These are phyloP conservation scores for Eucalyptus tenuipes DNA, from an alignment of 345 rosid genomes.

Conservation along the genomic window DNA sequence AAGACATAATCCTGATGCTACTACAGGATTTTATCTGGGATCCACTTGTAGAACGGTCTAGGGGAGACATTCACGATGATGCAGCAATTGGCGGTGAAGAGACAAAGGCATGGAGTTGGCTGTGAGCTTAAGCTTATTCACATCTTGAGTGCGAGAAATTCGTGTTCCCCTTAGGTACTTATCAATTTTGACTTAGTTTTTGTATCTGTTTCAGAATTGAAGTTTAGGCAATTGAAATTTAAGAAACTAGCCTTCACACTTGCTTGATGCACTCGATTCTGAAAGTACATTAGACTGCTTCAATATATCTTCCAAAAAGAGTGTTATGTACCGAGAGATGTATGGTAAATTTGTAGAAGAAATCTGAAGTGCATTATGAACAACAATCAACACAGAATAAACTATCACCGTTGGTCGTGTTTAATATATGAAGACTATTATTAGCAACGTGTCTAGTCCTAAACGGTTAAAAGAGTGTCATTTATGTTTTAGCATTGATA, in stretches of 20 bases:
- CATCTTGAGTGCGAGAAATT: conserved; percentile 89
- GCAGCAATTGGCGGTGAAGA: conserved; percentile 95
- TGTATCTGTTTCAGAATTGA: neutral
- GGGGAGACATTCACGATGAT: conserved; percentile 90
- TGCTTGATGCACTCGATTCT: neutral
- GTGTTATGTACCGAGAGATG: neutral
- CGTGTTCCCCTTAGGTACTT: conserved; percentile 84
- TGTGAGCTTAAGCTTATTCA: conserved; percentile 87
- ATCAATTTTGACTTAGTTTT: neutral
- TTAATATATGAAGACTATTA: neutral
- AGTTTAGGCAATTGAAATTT: neutral
- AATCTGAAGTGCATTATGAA: neutral
- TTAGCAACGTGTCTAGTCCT: neutral
- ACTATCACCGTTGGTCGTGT: neutral
- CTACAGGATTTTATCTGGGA: conserved; percentile 91
- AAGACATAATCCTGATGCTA: conserved; percentile 69
- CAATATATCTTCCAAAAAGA: neutral
- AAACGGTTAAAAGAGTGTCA: neutral
- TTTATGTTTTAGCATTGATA: neutral
- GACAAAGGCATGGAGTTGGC: conserved; percentile 97
- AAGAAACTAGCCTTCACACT: neutral
- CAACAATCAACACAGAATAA: neutral
- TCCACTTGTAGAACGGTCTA: conserved; percentile 92
- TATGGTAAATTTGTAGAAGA: neutral
- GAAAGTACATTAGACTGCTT: neutral